A percentile compares a stretch with the other conserved stretches of the same genome.
These are phyloP conservation scores for Daldinia caldariorum DNA, from an alignment of 495 filamentous ascomycete species.

Conservation along the genomic window DNA sequence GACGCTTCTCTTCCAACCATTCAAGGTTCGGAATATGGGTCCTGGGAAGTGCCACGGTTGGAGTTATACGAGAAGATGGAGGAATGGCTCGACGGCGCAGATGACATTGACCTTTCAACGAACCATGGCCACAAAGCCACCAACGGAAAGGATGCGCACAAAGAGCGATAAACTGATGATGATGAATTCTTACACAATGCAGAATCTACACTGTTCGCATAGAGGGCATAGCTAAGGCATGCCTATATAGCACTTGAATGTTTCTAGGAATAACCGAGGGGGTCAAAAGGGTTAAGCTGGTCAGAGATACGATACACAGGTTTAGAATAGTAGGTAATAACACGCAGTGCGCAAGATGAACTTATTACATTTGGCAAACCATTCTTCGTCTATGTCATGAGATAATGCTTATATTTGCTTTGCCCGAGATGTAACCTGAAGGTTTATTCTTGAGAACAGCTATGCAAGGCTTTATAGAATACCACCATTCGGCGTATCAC, in stretches of 20 bases:
- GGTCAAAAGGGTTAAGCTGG: neutral
- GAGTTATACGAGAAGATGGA: constrained; percentile 59
- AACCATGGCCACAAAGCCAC: neutral
- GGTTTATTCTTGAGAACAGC: neutral
- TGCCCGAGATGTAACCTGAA: neutral
- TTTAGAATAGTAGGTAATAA: neutral
- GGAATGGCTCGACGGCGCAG: constrained; percentile 55
- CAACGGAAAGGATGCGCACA: constrained; percentile 4
- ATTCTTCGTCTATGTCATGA: neutral
- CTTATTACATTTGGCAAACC: neutral
- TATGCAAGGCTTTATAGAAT: neutral
- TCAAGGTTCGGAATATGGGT: constrained; percentile 33
- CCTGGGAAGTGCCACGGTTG: constrained; percentile 46
- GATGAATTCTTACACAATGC: neutral
- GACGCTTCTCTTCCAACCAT: constrained; percentile 54
- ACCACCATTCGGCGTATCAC: neutral
- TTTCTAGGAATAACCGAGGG: neutral
- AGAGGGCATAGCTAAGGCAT: neutral
- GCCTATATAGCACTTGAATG: neutral
- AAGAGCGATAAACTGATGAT: neutral
- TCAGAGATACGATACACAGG: neutral
- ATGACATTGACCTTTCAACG: constrained; percentile 43
- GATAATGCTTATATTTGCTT: neutral
- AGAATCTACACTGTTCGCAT: neutral
- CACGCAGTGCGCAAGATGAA: neutral